phyloP scores from a whole-genome alignment of 2,329 filamentous ascomycete species.

The Sclerotinia subarctica region DNA sequence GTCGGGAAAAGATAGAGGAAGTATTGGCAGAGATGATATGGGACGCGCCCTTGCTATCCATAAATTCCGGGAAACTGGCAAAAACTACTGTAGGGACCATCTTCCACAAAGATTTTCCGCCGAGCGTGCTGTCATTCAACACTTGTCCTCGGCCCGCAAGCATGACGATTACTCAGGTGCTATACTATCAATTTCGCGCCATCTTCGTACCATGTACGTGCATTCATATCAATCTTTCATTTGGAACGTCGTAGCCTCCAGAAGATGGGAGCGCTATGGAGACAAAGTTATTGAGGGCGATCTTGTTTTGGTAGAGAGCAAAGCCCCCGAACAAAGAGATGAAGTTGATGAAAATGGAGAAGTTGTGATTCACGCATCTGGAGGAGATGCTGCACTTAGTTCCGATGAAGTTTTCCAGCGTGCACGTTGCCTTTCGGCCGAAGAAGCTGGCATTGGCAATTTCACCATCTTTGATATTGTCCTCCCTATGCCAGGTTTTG shows the following conservation, averaged over 20 bases:
- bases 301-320: conserved; percentile 46
- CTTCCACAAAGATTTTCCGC: conserved; percentile 80
- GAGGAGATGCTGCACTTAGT: conserved; percentile 52
- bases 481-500: conserved; percentile 86
- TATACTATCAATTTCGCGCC: conserved; percentile 73
- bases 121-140: conserved; percentile 74
- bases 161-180: conserved; percentile 73
- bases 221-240: conserved; percentile 95
- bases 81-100: conserved; percentile 54
- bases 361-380: conserved; percentile 51
- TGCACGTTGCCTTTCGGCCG: conserved; percentile 69
- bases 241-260: conserved; percentile 84
- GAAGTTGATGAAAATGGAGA: conserved; percentile 42
- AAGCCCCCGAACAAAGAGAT: conserved; percentile 28
- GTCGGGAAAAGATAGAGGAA: conserved; percentile 42
- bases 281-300: conserved; percentile 77
- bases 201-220: conserved; percentile 87
- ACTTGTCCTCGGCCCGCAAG: conserved; percentile 53
- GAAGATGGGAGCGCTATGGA: conserved; percentile 75
- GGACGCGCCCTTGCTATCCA: conserved; percentile 75
- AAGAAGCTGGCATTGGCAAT: conserved; percentile 73
- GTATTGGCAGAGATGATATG: conserved; percentile 71
- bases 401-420: conserved; percentile 59
- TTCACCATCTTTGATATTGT: conserved; percentile 87
- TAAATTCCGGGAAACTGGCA: conserved; percentile 63